Conservation (phyloP, 805 yeast species). For the Vanderwaltozyma verrucispora region DNA sequence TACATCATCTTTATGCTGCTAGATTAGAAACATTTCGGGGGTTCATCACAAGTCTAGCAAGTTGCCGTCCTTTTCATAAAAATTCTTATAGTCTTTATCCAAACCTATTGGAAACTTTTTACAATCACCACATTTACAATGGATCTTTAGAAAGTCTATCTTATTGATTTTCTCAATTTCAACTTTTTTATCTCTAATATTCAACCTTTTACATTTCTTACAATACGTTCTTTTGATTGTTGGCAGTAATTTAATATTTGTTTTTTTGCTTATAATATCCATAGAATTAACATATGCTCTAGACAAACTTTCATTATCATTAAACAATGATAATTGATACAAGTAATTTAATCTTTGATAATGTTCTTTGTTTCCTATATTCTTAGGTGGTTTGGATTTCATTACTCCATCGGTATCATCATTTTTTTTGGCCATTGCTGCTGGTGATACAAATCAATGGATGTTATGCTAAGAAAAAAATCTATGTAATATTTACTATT, state of each 20-base stretch:
- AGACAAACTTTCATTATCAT: slow-evolving; percentile 32
- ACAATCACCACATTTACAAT: slow-evolving; percentile 42
- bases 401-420: slow-evolving; percentile 15
- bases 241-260: slow-evolving; percentile 56
- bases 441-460: background rate
- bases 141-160: slow-evolving; percentile 39
- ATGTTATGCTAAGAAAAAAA: background rate
- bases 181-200: slow-evolving; percentile 14
- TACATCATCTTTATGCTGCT: no score
- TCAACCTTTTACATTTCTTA: slow-evolving; percentile 47
- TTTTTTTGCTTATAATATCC: slow-evolving; percentile 54
- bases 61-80: slow-evolving; percentile 16
- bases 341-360: slow-evolving; percentile 49
- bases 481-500: no score
- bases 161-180: slow-evolving; percentile 31
- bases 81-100: slow-evolving; percentile 34
- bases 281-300: slow-evolving; percentile 45
- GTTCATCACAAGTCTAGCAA: background rate
- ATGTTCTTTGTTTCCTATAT: slow-evolving; percentile 45
- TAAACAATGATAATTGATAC: slow-evolving; percentile 41
- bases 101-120: slow-evolving; percentile 58
- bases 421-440: slow-evolving; percentile 1
- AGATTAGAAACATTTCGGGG: background rate
- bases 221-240: slow-evolving; percentile 57
- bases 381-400: slow-evolving; percentile 28